Percentiles rank a stretch among this genome's conserved stretches.
phyloP scores from a whole-genome alignment of 2,329 filamentous ascomycete genomes.

The Rhinocladiella similis region DNA sequence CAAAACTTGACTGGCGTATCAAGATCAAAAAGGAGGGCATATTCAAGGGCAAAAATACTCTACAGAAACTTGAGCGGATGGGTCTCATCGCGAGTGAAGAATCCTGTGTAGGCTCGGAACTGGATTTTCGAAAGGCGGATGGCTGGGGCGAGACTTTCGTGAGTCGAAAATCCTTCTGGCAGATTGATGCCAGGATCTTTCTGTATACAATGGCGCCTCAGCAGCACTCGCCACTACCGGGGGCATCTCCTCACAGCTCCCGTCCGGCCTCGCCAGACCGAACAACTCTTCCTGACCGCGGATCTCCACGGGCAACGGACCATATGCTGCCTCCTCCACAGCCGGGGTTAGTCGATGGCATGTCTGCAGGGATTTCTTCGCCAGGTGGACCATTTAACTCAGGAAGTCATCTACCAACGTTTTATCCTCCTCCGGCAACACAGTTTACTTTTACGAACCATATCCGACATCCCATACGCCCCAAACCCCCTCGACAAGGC shows the following conservation, averaged over 20 bases:
- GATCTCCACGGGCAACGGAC: slow-evolving; percentile 17
- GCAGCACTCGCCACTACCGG: slow-evolving; percentile 47
- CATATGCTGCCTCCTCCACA: slow-evolving; percentile 7
- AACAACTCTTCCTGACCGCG: slow-evolving; percentile 3
- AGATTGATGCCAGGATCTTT: slow-evolving; percentile 81
- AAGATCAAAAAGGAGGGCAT: slow-evolving; percentile 85
- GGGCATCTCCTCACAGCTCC: slow-evolving; percentile 52
- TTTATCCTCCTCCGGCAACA: slow-evolving; percentile 79
- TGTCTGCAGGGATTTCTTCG: slow-evolving; percentile 27
- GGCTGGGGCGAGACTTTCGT: slow-evolving; percentile 82
- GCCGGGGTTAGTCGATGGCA: slow-evolving; percentile 17
- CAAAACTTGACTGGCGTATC: slow-evolving; percentile 83
- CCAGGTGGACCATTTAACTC: slow-evolving; percentile 72
- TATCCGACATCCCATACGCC: slow-evolving; percentile 79
- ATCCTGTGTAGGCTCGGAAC: slow-evolving; percentile 68
- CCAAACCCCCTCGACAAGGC: slow-evolving; percentile 85
- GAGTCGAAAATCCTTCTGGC: slow-evolving; percentile 82
- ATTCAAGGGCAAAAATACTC: slow-evolving; percentile 75
- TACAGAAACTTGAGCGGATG: slow-evolving; percentile 93
- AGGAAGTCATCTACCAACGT: slow-evolving; percentile 82
- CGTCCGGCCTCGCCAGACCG: slow-evolving; percentile 52
- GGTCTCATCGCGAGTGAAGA: slow-evolving; percentile 76
- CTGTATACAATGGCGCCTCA: slow-evolving; percentile 77
- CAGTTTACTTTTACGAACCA: slow-evolving; percentile 79
- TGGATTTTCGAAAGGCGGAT: slow-evolving; percentile 61